Base-by-base conservation (phyloP, 2,329 filamentous ascomycete species). In the Aureobasidium vineae region DNA sequence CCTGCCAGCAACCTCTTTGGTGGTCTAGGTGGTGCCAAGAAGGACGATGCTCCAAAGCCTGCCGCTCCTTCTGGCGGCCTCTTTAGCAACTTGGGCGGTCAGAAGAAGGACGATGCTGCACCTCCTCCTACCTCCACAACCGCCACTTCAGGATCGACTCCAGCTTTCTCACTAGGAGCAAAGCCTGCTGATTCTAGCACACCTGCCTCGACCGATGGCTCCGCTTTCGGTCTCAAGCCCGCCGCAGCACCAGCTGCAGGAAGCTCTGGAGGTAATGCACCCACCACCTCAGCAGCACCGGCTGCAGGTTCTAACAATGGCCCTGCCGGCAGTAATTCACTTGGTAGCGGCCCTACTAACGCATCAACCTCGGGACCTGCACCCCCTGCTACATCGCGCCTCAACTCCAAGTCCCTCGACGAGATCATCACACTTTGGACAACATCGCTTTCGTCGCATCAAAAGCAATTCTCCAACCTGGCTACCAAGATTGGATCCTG, bases 371-470 rank as follows among this genome's bases (percentile, higher is more conserved):
- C 86, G 40, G 93, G 93, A 0, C 92, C 93, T 1, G 82, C 88
- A 2, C 94, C 95, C 19, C 89, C 92, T 66, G 80, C 83, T 1
- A 87, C 96, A 73, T 95, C 94, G 4, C 89, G 95, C 33, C 83
- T 99, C 43, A 97, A 97, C 82, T 97, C 97, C 79, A 98, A 97
- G 81, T 97, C 94, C 0, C 97, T 99, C 90, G 95, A 99, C 74
- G 95, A 99, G 76, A 97, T 99, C 70, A 92, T 99, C 70, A 97
- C 92, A 4, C 88, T 92, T 38, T 99, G 95, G 95, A 95, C 95
- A 1, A 92, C 92, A 0, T 95, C 98, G 74, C 82, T 99, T 59
- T 90, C 92, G 63, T 96, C 96, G 75, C 97, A 99, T 75, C 94
- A 98, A 75, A 96, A 97, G 77, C 92, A 96, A 67, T 99, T 98